phyloP scores from a whole-genome alignment of 495 filamentous ascomycete species.

The Jackrogersella multiformis region DNA sequence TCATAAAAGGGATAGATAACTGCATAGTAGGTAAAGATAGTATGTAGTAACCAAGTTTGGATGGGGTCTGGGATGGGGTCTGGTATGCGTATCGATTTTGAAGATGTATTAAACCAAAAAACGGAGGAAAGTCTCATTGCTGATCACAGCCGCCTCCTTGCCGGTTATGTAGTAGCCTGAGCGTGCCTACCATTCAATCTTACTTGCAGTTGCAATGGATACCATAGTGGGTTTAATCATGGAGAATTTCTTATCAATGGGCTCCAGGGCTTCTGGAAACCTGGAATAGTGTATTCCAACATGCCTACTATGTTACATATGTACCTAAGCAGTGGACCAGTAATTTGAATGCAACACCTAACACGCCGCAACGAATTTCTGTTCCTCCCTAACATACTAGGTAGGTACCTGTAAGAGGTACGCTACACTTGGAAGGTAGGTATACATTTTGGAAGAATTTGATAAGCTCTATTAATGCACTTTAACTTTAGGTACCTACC shows the following conservation, averaged over 20 bases:
- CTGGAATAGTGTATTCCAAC: no score
- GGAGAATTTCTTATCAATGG: background rate
- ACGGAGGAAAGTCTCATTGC: conserved; percentile 14
- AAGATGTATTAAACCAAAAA: conserved; percentile 6
- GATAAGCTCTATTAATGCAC: background rate
- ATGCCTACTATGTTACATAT: no score
- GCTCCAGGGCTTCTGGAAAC: no score
- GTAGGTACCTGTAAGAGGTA: no score
- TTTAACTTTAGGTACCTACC: conserved; percentile 12
- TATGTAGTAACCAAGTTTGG: no score
- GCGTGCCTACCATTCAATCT: conserved; percentile 32
- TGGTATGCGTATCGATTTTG: conserved; percentile 14
- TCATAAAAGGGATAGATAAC: background rate
- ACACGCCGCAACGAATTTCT: no score
- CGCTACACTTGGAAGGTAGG: background rate
- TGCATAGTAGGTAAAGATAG: no score
- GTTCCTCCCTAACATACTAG: no score
- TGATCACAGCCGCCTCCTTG: conserved; percentile 27
- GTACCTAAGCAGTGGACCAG: no score
- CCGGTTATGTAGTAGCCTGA: background rate
- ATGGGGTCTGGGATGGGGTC: no score
- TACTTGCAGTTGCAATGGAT: conserved; percentile 18
- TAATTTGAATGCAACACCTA: no score
- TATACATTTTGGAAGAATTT: background rate
- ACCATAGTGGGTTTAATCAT: conserved; percentile 8